Percentiles rank a stretch among this genome's conserved stretches.
Conservation (phyloP, 2,329 filamentous ascomycete species). For the Ilyonectria mors-panacis region DNA sequence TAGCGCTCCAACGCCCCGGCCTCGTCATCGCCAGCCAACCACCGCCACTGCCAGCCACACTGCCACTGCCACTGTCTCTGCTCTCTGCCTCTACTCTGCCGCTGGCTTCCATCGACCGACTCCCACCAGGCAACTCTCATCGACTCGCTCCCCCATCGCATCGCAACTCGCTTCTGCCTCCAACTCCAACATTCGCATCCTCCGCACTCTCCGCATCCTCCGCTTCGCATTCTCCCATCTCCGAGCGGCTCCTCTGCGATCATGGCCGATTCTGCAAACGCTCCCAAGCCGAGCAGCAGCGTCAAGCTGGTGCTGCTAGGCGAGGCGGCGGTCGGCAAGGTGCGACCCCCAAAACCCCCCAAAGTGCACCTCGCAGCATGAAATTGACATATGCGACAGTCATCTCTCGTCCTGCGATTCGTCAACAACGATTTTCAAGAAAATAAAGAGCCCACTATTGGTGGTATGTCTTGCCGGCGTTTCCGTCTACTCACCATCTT, state of each 20-base stretch:
- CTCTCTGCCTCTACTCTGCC: constrained; percentile 27
- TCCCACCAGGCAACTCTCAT: constrained; percentile 40
- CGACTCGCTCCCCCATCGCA: constrained; percentile 5
- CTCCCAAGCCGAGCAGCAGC: constrained; percentile 97
- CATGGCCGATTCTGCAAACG: constrained; percentile 67
- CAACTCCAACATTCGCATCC: constrained; percentile 11
- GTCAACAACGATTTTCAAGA: constrained; percentile 99
- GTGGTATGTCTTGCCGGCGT: constrained; percentile 73
- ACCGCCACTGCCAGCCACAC: constrained; percentile 43
- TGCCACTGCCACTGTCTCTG: constrained; percentile 16
- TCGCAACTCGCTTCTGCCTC: constrained; percentile 16
- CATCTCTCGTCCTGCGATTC: constrained; percentile 96
- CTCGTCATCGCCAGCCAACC: constrained; percentile 49
- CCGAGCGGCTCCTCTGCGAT: constrained; percentile 36
- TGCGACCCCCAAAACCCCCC: constrained; percentile 57
- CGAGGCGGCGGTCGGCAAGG: constrained; percentile 98
- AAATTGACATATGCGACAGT: constrained; percentile 68
- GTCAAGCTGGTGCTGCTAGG: constrained; percentile 99
- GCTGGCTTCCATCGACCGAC: constrained; percentile 33
- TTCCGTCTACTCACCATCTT: constrained; percentile 24
- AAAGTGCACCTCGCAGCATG: constrained; percentile 20
- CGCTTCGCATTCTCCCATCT: constrained; percentile 2
- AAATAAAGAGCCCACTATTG: constrained; percentile 99
- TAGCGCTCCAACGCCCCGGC: constrained; percentile 38
- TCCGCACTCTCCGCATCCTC: neutral